Percentiles rank a stretch among this genome's conserved stretches.
Conservation (phyloP, 75 land plant genomes). For the Cunninghamia lanceolata region DNA sequence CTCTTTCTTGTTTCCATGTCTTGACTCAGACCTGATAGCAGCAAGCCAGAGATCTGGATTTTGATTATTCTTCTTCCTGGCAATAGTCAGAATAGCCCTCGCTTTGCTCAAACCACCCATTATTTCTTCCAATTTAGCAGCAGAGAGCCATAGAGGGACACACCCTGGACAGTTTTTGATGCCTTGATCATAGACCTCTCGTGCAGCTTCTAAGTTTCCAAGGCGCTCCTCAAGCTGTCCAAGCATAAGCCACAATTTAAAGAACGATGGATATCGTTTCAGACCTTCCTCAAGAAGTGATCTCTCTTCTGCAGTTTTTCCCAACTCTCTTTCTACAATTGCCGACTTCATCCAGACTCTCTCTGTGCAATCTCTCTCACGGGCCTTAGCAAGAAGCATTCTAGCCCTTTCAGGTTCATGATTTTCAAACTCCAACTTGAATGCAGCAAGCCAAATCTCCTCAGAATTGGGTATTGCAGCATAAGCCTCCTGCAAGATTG, state of each 20-base stretch:
- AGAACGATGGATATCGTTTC: constrained; percentile 63
- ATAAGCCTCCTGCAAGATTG: constrained; percentile 89
- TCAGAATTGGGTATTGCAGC: constrained; percentile 93
- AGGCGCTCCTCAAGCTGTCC: constrained; percentile 88
- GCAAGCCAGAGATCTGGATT: constrained; percentile 95
- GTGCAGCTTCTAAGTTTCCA: constrained; percentile 53
- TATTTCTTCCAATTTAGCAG: constrained; percentile 73
- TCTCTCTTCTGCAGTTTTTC: constrained; percentile 71
- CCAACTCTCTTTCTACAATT: constrained; percentile 90
- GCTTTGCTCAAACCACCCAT: constrained; percentile 82
- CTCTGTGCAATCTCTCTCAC: constrained; percentile 87
- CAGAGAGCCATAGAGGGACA: constrained; percentile 88
- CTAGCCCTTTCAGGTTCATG: constrained; percentile 93
- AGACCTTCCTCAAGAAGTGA: constrained; percentile 78
- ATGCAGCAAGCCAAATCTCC: constrained; percentile 97
- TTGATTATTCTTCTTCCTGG: constrained; percentile 83
- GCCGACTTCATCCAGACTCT: constrained; percentile 99
- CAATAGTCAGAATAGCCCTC: constrained; percentile 79
- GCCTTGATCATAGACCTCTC: constrained; percentile 66
- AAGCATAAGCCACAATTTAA: constrained; percentile 90
- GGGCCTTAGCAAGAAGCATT: constrained; percentile 82
- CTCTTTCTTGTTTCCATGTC: constrained; percentile 92
- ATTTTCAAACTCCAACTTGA: constrained; percentile 97
- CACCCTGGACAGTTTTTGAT: constrained; percentile 72
- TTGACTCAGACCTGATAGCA: constrained; percentile 75